These are phyloP conservation scores for Pythium biforme DNA, from an alignment of 352 stramenopile species.

Conservation along the genomic window DNA sequence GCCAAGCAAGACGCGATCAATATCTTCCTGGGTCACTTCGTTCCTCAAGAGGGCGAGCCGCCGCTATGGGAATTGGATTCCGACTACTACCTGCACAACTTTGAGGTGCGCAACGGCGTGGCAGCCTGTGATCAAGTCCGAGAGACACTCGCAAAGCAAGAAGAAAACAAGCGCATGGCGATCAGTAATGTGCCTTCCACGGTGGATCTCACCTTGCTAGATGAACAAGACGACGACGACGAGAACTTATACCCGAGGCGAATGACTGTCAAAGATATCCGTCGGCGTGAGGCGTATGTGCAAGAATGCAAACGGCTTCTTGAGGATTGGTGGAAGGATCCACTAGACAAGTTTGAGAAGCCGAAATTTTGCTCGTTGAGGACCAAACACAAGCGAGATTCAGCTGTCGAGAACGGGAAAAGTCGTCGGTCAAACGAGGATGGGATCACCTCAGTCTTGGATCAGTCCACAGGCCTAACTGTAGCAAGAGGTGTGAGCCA, in stretches of 20 bases:
- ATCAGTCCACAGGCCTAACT: neutral
- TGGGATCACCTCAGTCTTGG: neutral
- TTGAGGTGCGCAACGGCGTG: slow-evolving; percentile 74
- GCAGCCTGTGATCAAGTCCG: slow-evolving; percentile 62
- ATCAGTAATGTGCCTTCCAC: slow-evolving; percentile 30
- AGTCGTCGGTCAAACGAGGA: neutral
- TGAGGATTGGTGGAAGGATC: slow-evolving; percentile 87
- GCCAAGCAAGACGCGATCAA: slow-evolving; percentile 99
- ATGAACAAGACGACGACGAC: slow-evolving; percentile 32
- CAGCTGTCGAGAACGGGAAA: neutral
- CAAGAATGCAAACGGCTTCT: slow-evolving; percentile 73
- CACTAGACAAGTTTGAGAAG: slow-evolving; percentile 71
- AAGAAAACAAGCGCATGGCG: slow-evolving; percentile 57
- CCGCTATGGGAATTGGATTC: slow-evolving; percentile 85
- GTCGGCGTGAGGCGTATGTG: slow-evolving; percentile 64
- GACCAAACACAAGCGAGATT: neutral
- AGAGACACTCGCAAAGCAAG: slow-evolving; percentile 57
- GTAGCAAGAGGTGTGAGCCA: neutral
- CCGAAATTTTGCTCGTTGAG: slow-evolving; percentile 10
- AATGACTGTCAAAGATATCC: slow-evolving; percentile 45
- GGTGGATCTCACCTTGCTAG: slow-evolving; percentile 22
- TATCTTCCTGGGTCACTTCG: slow-evolving; percentile 96
- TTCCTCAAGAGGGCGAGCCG: slow-evolving; percentile 60
- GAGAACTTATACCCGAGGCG: neutral
- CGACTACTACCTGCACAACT: slow-evolving; percentile 92